A percentile compares a stretch with the other conserved stretches of the same genome.
These are phyloP conservation scores for Neopestalotiopsis sp. DNA, from an alignment of 2,329 filamentous ascomycete species.

Conservation along the genomic window DNA sequence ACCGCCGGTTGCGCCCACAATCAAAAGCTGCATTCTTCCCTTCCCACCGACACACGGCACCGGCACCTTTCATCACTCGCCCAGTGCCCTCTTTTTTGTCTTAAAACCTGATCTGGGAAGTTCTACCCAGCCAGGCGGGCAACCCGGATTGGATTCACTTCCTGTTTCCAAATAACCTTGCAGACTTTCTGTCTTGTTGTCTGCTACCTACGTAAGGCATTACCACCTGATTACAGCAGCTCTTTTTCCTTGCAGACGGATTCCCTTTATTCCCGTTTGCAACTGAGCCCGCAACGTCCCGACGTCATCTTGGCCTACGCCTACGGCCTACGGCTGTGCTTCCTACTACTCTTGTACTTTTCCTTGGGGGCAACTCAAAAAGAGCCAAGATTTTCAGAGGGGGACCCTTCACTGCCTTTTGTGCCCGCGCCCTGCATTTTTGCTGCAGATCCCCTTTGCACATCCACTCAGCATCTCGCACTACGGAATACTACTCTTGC, in stretches of 20 bases:
- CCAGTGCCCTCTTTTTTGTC: not conserved
- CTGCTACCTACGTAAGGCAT: not conserved
- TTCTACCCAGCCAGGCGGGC: conserved; percentile 10
- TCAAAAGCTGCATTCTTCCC: conserved; percentile 17
- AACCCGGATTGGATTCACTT: not conserved
- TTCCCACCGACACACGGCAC: not conserved
- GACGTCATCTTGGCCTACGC: conserved; percentile 10
- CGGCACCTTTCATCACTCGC: not conserved
- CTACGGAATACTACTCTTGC: conserved; percentile 8
- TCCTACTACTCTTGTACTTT: not conserved
- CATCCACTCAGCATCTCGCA: conserved; percentile 7
- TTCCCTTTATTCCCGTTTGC: conserved; percentile 13
- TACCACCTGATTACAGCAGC: not conserved
- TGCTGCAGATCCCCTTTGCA: conserved; percentile 9
- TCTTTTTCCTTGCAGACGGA: not conserved
- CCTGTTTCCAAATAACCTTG: conserved; percentile 3
- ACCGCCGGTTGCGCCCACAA: conserved; percentile 13
- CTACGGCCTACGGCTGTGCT: not conserved
- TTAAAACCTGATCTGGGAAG: conserved; percentile 15
- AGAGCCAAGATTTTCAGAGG: conserved; percentile 18
- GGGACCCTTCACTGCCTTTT: conserved; percentile 8
- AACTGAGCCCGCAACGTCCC: conserved; percentile 12
- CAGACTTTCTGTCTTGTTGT: not conserved
- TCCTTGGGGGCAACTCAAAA: not conserved
- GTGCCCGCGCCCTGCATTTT: conserved; percentile 12